Evolutionary conservation across 2,329 filamentous ascomycete species (phyloP).

Genomic region (Orbilia javanica): DNA sequence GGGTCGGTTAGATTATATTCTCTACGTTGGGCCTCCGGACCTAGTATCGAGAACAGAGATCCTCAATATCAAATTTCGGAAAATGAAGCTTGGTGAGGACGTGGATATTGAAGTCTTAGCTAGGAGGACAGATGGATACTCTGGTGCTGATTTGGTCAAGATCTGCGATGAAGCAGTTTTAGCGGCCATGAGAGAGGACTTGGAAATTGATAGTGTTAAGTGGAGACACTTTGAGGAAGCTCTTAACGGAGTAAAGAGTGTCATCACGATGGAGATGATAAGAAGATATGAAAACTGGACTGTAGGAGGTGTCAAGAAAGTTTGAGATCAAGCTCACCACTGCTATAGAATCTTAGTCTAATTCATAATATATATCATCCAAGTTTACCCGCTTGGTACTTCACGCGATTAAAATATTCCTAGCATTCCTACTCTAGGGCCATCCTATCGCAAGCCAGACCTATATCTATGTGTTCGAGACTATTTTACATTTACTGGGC

Average conservation of each 20-base stretch:
- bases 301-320: slow-evolving; percentile 61
- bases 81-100: slow-evolving; percentile 68
- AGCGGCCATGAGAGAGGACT: slow-evolving; percentile 66
- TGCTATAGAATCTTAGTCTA: too few species aligned
- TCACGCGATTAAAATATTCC: too few species aligned
- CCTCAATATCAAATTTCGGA: slow-evolving; percentile 70
- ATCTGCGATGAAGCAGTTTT: slow-evolving; percentile 70
- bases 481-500: too few species aligned
- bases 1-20: slow-evolving; percentile 74
- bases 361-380: not conserved
- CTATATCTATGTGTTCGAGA: too few species aligned
- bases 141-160: slow-evolving; percentile 75
- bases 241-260: slow-evolving; percentile 65
- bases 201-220: slow-evolving; percentile 52
- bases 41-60: slow-evolving; percentile 73
- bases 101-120: slow-evolving; percentile 71
- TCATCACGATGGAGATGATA: slow-evolving; percentile 69
- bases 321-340: slow-evolving; percentile 27
- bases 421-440: too few species aligned
- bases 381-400: too few species aligned
- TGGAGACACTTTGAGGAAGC: slow-evolving; percentile 61
- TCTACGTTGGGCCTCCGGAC: slow-evolving; percentile 75
- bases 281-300: slow-evolving; percentile 67
- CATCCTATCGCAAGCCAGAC: too few species aligned
- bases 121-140: slow-evolving; percentile 71